Conservation (phyloP, 2,329 filamentous ascomycete species). For the Clonostachys rosea region DNA sequence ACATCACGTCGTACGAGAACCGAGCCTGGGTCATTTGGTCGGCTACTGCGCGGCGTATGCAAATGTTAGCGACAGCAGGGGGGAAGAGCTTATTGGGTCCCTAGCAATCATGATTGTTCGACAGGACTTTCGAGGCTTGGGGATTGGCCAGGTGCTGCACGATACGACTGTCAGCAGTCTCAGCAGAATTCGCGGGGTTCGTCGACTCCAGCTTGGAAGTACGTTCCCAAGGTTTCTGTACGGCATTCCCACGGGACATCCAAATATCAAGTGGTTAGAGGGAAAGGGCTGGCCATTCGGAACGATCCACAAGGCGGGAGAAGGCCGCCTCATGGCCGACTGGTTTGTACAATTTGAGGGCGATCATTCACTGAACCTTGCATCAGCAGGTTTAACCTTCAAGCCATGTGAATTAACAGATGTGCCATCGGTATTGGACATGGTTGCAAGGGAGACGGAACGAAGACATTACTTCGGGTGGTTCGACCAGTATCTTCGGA, state of each 20-base stretch:
- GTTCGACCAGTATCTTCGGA: slow-evolving; percentile 53
- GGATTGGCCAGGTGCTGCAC: slow-evolving; percentile 49
- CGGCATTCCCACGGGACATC: slow-evolving; percentile 40
- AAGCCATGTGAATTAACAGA: slow-evolving; percentile 39
- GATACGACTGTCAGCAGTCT: slow-evolving; percentile 44
- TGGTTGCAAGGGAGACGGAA: slow-evolving; percentile 42
- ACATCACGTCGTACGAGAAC: slow-evolving; percentile 51
- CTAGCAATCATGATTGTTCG: slow-evolving; percentile 49
- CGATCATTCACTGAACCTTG: slow-evolving; percentile 34
- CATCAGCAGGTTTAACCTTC: slow-evolving; percentile 34
- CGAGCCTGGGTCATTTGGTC: slow-evolving; percentile 31
- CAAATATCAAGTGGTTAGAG: slow-evolving; percentile 45
- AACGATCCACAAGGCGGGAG: slow-evolving; percentile 38
- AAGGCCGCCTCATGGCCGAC: slow-evolving; percentile 45
- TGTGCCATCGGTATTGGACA: slow-evolving; percentile 37
- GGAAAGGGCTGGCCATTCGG: slow-evolving; percentile 40
- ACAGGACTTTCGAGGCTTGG: slow-evolving; percentile 37
- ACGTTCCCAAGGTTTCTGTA: slow-evolving; percentile 55
- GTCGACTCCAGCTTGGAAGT: slow-evolving; percentile 50
- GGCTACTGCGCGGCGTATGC: slow-evolving; percentile 59
- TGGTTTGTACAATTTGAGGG: slow-evolving; percentile 48
- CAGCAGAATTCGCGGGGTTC: slow-evolving; percentile 43
- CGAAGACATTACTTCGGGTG: slow-evolving; percentile 46
- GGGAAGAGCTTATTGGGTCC: slow-evolving; percentile 49
- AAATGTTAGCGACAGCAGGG: slow-evolving; percentile 48